phyloP scores from a whole-genome alignment of 75 land plant genomes.

The Larix kaempferi region DNA sequence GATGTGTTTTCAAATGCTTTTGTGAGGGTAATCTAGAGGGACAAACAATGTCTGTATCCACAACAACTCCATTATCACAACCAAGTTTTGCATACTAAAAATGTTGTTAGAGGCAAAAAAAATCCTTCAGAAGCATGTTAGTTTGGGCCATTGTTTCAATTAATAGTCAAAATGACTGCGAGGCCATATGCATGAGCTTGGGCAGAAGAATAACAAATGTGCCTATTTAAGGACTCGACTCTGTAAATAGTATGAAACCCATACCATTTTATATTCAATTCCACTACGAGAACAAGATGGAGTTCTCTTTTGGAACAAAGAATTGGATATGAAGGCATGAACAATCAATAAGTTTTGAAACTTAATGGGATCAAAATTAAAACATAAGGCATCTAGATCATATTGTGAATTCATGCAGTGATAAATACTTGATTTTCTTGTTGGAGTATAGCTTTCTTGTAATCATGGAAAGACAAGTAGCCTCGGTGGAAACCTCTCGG shows the following conservation, averaged over 20 bases:
- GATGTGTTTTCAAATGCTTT: constrained; percentile 84
- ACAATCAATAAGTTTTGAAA: no score
- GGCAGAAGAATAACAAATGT: no score
- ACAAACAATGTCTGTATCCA: constrained; percentile 80
- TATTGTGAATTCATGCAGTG: constrained; percentile 76
- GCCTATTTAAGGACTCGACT: no score
- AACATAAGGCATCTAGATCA: constrained; percentile 87
- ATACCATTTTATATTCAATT: no score
- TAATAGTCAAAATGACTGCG: constrained; percentile 70
- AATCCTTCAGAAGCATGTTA: constrained; percentile 97
- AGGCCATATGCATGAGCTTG: no score
- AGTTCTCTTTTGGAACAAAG: no score
- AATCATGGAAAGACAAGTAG: constrained; percentile 68
- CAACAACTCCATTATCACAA: constrained; percentile 72
- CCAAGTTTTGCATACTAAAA: constrained; percentile 33
- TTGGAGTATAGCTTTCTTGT: constrained; percentile 78
- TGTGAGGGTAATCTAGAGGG: constrained; percentile 98
- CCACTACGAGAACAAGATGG: no score
- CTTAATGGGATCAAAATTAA: no score
- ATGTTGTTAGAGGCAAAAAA: constrained; percentile 29
- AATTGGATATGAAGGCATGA: no score
- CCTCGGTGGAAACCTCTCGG: constrained; percentile 47
- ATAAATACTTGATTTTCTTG: constrained; percentile 75
- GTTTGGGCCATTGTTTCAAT: constrained; percentile 62
- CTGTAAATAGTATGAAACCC: no score